phyloP scores from a whole-genome alignment of 140 eudicot genomes.

The Stevia rebaudiana region DNA sequence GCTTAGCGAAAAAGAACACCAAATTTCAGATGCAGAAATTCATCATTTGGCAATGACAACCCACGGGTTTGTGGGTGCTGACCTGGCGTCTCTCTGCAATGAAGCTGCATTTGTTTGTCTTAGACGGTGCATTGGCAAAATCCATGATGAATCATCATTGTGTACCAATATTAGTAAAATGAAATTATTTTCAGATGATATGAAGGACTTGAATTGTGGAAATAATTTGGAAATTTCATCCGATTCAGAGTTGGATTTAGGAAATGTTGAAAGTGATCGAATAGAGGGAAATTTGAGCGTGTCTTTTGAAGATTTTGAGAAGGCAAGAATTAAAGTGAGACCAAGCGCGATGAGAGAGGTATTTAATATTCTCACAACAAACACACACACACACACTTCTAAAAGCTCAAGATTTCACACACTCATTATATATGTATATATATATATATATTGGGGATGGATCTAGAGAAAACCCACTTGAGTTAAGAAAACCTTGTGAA shows the following conservation, averaged over 20 bases:
- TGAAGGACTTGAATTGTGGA: conserved; percentile 9
- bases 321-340: conserved; percentile 74
- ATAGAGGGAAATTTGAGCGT: conserved; percentile 34
- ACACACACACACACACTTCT: neutral
- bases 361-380: conserved; percentile 7
- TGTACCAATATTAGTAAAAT: conserved; percentile 9
- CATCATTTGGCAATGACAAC: conserved; percentile 63
- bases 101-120: conserved; percentile 76
- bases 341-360: conserved; percentile 99
- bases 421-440: neutral
- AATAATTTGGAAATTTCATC: conserved; percentile 41
- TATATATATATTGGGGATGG: too few species aligned
- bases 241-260: conserved; percentile 21
- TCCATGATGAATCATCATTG: conserved; percentile 16
- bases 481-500: too few species aligned
- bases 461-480: too few species aligned
- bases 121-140: conserved; percentile 40
- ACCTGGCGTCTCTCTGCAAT: conserved; percentile 71
- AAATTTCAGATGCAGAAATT: conserved; percentile 50
- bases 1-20: conserved; percentile 54
- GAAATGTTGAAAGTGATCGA: conserved; percentile 23
- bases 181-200: conserved; percentile 17
- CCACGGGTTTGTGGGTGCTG: conserved; percentile 99
- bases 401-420: neutral
- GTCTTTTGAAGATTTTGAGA: conserved; percentile 68